Conservation (phyloP, 1,284 basidiomycete species). For the Serendipita sp. region DNA sequence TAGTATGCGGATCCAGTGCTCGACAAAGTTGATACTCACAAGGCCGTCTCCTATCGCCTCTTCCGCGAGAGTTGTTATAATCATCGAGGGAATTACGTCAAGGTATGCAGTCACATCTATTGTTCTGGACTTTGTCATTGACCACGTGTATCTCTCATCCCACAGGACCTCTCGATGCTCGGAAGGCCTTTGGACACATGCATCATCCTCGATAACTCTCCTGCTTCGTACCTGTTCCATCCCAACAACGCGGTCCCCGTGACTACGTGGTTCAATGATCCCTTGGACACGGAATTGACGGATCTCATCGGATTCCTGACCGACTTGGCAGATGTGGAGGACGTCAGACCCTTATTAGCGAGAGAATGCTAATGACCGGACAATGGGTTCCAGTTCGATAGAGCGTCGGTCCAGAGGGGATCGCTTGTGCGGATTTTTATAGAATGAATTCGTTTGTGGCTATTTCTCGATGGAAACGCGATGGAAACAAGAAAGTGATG, state of each 20-base stretch:
- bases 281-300: slow-evolving; percentile 92
- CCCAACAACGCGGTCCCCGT: slow-evolving; percentile 98
- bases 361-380: slow-evolving; percentile 18
- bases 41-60: slow-evolving; percentile 85
- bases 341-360: slow-evolving; percentile 84
- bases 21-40: slow-evolving; percentile 88
- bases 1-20: slow-evolving; percentile 97
- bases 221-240: slow-evolving; percentile 98
- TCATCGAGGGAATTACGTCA: slow-evolving; percentile 98
- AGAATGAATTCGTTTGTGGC: no score
- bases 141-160: not conserved
- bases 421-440: no score
- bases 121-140: slow-evolving; percentile 13
- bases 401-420: not conserved
- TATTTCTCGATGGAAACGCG: no score
- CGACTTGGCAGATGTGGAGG: slow-evolving; percentile 74
- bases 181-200: slow-evolving; percentile 85
- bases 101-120: slow-evolving; percentile 35
- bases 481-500: no score
- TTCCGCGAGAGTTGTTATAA: slow-evolving; percentile 99
- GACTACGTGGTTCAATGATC: slow-evolving; percentile 98
- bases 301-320: slow-evolving; percentile 88
- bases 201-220: slow-evolving; percentile 98
- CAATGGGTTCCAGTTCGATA: not conserved
- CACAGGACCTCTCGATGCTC: slow-evolving; percentile 87